Evolutionary conservation across 140 eudicot genomes (phyloP), one percentile per base, ranked within the genome.

Genomic region (Bidens hawaiensis): DNA sequence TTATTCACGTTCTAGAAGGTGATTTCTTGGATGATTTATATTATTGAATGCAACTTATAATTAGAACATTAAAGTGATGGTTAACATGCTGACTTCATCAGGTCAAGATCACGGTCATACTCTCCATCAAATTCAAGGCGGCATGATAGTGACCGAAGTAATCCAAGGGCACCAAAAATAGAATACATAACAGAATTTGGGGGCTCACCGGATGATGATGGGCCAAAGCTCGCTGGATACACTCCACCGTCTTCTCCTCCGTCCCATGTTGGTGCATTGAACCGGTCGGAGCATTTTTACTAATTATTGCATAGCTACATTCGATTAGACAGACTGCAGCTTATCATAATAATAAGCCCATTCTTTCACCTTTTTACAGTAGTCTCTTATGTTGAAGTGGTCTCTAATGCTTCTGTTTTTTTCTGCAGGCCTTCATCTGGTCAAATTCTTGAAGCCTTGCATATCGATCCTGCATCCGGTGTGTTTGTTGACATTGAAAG

Each of bases 261-360:
- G 25, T 77, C 95, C 48, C 88, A 74, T 57, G 85, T 87, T 79
- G 87, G 71, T 77, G 60, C 80, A 62, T 76, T 75, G 66, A 93
- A 81, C 84, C 96, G 99, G 99, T 93, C 96, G 96, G 99, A 93
- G 93, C 89, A 88, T 86, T 84, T 60, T 93, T 85, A 56, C 91
- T 88, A 57, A 85, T 77, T 80, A 81, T 84, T 84, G 87, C 96
- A 80, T 87, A 70, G 94, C 80, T 90, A 83, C 83, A 78, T 82
- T 58, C 47, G 64, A 78, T 84, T 58, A 47, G 48, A 72, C 76
- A 81, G 79, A 73, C 81, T 84, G 96, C 94, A 50, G 96, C 81
- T 67, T 81, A 64, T 40, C 75, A 14, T 61, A 88, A 74, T 76
- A 74, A 74, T 75, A 74, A 75, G 77, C 71, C 65, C 45, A 73